Base-by-base conservation (phyloP, 345 rosid species). In the Laguncularia racemosa region DNA sequence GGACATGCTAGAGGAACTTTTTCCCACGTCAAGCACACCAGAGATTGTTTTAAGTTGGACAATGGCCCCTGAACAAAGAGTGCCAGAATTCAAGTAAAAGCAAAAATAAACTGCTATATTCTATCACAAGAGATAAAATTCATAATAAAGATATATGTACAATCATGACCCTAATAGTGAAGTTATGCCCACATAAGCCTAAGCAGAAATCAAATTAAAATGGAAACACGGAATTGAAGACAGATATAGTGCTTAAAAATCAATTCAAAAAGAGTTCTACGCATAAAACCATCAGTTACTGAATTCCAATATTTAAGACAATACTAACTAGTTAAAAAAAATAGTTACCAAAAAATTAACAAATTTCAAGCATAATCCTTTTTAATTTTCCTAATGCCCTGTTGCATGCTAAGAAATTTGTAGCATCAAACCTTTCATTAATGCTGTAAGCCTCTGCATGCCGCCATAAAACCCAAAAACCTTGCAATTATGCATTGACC, bases 401-500 rank as follows among this genome's bases (percentile, higher is more conserved):
- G 44, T n/a, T 48, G 23, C 11, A 23, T 21, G 16, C 49, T 33
- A 52, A 19, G 12, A 12, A 52, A 48, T 44, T 57, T 43, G 55
- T 52, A 46, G 17, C 21, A 67, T 19, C 21, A 55, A 62, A 85
- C 88, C 92, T 78, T 85, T 85, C 86, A 85, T 69, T 67, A 85
- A 61, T 21, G 84, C 83, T 28, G 84, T 82, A 50, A 85, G 78
- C 73, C 76, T 85, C 62, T 79, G 88, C 65, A 82, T 67, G 48
- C 92, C 92, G 54, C 88, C 85, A 65, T 75, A 76, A 55, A 70
- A 78, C 53, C 81, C 85, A 75, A 85, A 76, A 59, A 78, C 83
- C 69, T 74, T 73, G 75, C 92, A 80, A 71, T 85, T 85, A 75
- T 82, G 86, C 71, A 82, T 63, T n/a, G 92, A 85, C 50, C 86